These are phyloP conservation scores for Puccinia horiana DNA, from an alignment of 1,284 basidiomycete genomes.

Conservation along the genomic window DNA sequence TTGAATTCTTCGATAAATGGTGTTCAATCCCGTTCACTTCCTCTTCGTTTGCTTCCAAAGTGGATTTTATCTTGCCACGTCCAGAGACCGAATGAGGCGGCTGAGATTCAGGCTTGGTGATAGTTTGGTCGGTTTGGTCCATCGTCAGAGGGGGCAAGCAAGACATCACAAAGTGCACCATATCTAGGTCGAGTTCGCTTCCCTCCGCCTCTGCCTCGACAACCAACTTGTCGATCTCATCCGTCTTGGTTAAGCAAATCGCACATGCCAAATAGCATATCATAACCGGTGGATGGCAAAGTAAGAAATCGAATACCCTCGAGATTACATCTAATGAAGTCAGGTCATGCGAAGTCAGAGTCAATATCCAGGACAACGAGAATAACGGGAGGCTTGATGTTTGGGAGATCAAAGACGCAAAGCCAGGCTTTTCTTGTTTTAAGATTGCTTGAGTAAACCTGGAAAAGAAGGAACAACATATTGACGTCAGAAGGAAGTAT, in stretches of 20 bases:
- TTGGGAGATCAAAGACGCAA: conserved; percentile 24
- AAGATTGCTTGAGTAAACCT: conserved; percentile 37
- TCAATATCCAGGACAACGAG: conserved; percentile 56
- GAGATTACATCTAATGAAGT: conserved; percentile 50
- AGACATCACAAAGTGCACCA: conserved; percentile 43
- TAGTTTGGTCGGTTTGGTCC: neutral
- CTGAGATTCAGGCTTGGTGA: neutral
- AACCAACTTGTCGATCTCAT: conserved; percentile 7
- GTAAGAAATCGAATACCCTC: conserved; percentile 56
- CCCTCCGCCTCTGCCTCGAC: neutral
- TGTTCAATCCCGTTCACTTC: neutral
- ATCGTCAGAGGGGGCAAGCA: conserved; percentile 18
- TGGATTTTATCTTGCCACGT: neutral
- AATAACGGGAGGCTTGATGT: conserved; percentile 55
- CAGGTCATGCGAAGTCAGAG: conserved; percentile 56
- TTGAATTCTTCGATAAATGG: neutral
- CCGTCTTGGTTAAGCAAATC: conserved; percentile 49
- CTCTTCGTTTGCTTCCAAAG: neutral
- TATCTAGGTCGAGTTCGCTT: conserved; percentile 5
- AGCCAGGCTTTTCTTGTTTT: neutral
- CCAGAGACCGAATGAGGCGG: neutral
- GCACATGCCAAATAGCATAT: conserved; percentile 56
- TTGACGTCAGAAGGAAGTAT: too few species aligned
- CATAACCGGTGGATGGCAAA: conserved; percentile 56
- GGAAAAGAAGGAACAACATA: neutral